Conservation (phyloP, 192 early-diverging fungal genomes). For the Umbelopsis ramanniana region DNA sequence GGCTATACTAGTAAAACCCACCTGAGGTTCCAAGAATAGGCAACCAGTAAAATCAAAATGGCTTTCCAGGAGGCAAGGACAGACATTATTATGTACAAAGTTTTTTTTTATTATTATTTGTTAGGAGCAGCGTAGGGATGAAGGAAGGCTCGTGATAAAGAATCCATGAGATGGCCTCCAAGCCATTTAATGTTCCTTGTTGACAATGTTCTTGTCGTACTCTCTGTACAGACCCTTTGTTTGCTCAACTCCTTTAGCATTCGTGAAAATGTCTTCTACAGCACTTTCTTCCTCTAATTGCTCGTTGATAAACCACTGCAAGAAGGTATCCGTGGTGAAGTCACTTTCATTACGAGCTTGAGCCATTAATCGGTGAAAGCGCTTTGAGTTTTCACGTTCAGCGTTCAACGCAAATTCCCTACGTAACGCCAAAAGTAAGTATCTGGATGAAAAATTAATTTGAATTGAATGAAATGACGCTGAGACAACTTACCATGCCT, state of each 20-base stretch:
- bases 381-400: conserved; percentile 36
- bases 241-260: conserved; percentile 33
- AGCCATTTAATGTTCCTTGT: conserved; percentile 39
- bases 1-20: too few relatives aligned
- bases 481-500: conserved; percentile 36
- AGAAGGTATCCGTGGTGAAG: conserved; percentile 39
- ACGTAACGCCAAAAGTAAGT: too few relatives aligned
- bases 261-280: conserved; percentile 42
- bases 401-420: conserved; percentile 34
- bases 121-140: background rate
- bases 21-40: too few relatives aligned
- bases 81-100: background rate
- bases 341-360: conserved; percentile 42
- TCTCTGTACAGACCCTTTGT: conserved; percentile 44
- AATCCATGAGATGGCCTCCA: background rate
- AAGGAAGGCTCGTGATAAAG: background rate
- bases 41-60: too few relatives aligned
- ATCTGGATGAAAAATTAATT: too few relatives aligned
- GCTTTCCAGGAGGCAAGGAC: too few relatives aligned
- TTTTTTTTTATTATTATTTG: background rate
- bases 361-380: conserved; percentile 34
- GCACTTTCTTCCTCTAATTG: conserved; percentile 48
- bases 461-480: background rate
- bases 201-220: conserved; percentile 39
- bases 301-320: conserved; percentile 45